A percentile compares a stretch with the other conserved stretches of the same genome.
These are phyloP conservation scores for Elaphomyces granulatus DNA, from an alignment of 495 filamentous ascomycete species.

Conservation along the genomic window DNA sequence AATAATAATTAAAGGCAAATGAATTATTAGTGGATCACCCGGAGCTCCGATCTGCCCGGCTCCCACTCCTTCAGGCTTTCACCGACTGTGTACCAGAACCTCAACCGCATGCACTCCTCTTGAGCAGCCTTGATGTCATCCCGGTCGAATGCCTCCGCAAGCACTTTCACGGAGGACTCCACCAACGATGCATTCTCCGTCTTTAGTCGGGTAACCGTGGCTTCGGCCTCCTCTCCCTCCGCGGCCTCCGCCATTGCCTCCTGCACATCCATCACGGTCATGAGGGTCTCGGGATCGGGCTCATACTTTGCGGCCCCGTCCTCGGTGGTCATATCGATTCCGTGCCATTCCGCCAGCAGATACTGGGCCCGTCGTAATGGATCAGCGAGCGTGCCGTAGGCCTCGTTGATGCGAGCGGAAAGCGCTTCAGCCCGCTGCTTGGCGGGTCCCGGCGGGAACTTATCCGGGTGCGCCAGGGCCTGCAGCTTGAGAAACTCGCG, in stretches of 20 bases:
- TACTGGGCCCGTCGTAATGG: constrained; percentile 78
- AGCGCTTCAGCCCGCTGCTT: constrained; percentile 57
- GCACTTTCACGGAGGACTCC: constrained; percentile 34
- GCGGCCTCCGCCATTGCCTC: constrained; percentile 64
- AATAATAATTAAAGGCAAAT: no score
- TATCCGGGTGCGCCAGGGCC: constrained; percentile 67
- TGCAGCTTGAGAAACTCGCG: constrained; percentile 84
- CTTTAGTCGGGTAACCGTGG: constrained; percentile 47
- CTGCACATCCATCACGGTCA: constrained; percentile 75
- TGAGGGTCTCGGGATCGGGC: constrained; percentile 56
- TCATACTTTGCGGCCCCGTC: constrained; percentile 51
- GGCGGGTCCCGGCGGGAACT: constrained; percentile 37
- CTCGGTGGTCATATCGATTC: constrained; percentile 55
- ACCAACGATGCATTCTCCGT: constrained; percentile 55
- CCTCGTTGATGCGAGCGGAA: constrained; percentile 71
- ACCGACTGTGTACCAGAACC: constrained; percentile 85
- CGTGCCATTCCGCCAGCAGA: constrained; percentile 49
- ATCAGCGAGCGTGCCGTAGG: constrained; percentile 66
- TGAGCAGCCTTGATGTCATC: constrained; percentile 54
- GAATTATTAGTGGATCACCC: constrained; percentile 50
- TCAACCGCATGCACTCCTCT: constrained; percentile 56
- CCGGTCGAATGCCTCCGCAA: constrained; percentile 54
- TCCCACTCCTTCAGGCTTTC: constrained; percentile 76
- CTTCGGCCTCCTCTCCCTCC: constrained; percentile 40
- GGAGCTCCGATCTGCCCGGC: constrained; percentile 49